Conservation (phyloP, 345 rosid species). For the thale cress (Arabidopsis thaliana) region TAIR10.1 NC_003076.8:18813001-18813500, state of each 20-base stretch:
- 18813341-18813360: conserved; percentile 73
- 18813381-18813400: conserved; percentile 61
- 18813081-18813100: not conserved
- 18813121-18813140: conserved; percentile 73
- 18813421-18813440: not conserved
- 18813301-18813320: conserved; percentile 5
- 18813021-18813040: not conserved
- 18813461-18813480: conserved; percentile 47
- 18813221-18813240: not conserved
- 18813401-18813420: not conserved
- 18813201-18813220: conserved; percentile 67
- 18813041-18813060: conserved; percentile 7
- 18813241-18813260: not conserved
- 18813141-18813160: conserved; percentile 63
- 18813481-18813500: conserved; percentile 49
- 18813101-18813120: conserved; percentile 70
- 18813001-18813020: not conserved
- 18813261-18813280: not conserved
- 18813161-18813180: conserved; percentile 64
- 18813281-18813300: not conserved
- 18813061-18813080: not conserved
- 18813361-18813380: conserved; percentile 59
- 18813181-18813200: conserved; percentile 74
- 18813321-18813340: not conserved
- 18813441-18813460: conserved; percentile 42